Evolutionary conservation across 1,284 basidiomycete genomes (phyloP).

Genomic region (Cutaneotrichosporon dermatis): DNA sequence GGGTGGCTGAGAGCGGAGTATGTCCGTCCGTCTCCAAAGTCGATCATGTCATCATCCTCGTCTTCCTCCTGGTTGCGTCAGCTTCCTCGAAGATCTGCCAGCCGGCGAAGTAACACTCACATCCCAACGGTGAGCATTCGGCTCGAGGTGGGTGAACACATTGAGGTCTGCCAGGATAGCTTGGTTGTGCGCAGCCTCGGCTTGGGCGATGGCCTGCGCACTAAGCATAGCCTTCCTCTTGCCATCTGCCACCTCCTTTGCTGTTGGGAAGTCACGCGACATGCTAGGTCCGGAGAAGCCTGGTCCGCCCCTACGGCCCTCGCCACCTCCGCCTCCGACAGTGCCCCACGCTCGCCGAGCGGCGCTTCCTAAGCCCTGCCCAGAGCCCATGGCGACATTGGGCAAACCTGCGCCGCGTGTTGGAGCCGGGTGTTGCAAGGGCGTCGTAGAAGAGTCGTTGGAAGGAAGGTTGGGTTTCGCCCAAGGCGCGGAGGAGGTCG

Average conservation of each 20-base stretch:
- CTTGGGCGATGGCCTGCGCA: conserved; percentile 44
- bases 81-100: too few species aligned
- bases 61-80: conserved; percentile 71
- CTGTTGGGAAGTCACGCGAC: conserved; percentile 68
- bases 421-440: conserved; percentile 34
- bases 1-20: conserved; percentile 57
- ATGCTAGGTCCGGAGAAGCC: conserved; percentile 24
- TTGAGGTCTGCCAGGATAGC: conserved; percentile 59
- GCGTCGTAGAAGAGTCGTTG: conserved; percentile 11
- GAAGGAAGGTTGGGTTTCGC: conserved; percentile 33
- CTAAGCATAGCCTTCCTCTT: conserved; percentile 34
- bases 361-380: conserved; percentile 25
- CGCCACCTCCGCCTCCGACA: conserved; percentile 1
- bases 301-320: conserved; percentile 8
- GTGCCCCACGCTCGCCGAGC: conserved; percentile 25
- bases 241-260: conserved; percentile 78
- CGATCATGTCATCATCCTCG: conserved; percentile 81
- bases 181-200: conserved; percentile 57
- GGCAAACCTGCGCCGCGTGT: conserved; percentile 16
- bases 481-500: conserved; percentile 40
- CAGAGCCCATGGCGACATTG: conserved; percentile 31
- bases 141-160: conserved; percentile 85
- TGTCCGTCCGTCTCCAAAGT: conserved; percentile 86
- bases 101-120: conserved; percentile 58
- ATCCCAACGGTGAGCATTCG: conserved; percentile 93